Conservation (phyloP, 257 asterid species). For the Fraxinus cuspidata region DNA sequence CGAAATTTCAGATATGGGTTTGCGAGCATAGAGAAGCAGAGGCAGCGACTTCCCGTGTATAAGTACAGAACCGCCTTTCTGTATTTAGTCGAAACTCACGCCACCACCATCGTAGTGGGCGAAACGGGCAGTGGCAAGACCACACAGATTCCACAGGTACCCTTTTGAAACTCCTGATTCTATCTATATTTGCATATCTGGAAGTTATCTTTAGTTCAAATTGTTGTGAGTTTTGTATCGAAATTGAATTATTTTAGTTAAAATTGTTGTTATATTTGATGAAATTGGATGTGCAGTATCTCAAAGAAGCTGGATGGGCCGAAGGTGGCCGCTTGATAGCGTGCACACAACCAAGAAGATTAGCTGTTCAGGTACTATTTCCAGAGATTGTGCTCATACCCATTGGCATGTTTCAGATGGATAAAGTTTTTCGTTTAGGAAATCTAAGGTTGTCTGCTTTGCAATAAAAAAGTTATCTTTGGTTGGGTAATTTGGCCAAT, state of each 20-base stretch:
- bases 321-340: conserved; percentile 92
- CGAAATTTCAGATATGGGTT: conserved; percentile 53
- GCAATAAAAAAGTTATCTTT: not conserved
- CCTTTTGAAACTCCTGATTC: not conserved
- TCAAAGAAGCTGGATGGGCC: conserved; percentile 97
- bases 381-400: not conserved
- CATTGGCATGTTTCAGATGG: not conserved
- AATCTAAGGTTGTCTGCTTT: not conserved
- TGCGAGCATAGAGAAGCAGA: conserved; percentile 61
- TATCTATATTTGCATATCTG: not conserved
- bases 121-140: conserved; percentile 98
- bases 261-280: conserved; percentile 6
- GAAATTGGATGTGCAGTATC: conserved; percentile 45
- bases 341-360: conserved; percentile 93
- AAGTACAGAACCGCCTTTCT: conserved; percentile 71
- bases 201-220: not conserved
- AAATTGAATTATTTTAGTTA: not conserved
- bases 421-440: not conserved
- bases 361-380: conserved; percentile 84
- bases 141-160: conserved; percentile 97
- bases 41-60: conserved; percentile 79
- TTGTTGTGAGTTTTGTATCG: not conserved
- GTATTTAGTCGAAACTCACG: conserved; percentile 81
- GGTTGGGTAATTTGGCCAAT: not conserved
- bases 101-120: conserved; percentile 88